Conservation (phyloP, 495 filamentous ascomycete genomes). For the Chlorociboria aeruginascens region DNA sequence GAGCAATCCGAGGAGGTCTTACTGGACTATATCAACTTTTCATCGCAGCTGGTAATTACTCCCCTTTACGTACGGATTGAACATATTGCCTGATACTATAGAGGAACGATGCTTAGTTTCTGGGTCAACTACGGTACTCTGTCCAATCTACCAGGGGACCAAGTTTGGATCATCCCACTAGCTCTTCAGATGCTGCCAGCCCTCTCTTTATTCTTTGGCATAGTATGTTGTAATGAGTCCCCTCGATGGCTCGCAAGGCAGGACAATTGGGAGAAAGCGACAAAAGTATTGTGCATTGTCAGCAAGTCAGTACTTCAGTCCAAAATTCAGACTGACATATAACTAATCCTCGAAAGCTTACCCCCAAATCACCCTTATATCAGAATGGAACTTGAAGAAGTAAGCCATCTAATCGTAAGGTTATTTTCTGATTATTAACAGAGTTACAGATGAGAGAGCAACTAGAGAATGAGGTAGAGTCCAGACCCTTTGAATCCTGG, state of each 20-base stretch:
- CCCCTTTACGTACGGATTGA: not conserved
- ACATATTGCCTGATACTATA: slow-evolving; percentile 9
- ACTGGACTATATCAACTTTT: slow-evolving; percentile 65
- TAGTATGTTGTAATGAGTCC: slow-evolving; percentile 47
- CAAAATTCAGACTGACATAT: not conserved
- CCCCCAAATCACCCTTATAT: slow-evolving; percentile 50
- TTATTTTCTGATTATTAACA: not conserved
- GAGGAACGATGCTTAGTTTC: slow-evolving; percentile 57
- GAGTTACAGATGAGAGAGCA: slow-evolving; percentile 39
- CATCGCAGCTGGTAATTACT: slow-evolving; percentile 26
- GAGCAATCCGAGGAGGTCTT: slow-evolving; percentile 57
- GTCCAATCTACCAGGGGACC: slow-evolving; percentile 34
- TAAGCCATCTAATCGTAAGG: not conserved
- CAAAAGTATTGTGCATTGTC: slow-evolving; percentile 23
- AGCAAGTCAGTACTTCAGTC: slow-evolving; percentile 9
- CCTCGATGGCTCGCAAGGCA: slow-evolving; percentile 59
- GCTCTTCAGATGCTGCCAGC: slow-evolving; percentile 56
- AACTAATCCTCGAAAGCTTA: slow-evolving; percentile 16
- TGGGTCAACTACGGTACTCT: slow-evolving; percentile 37
- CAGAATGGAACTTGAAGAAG: slow-evolving; percentile 49
- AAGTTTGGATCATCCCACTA: slow-evolving; percentile 56
- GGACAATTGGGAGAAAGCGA: slow-evolving; percentile 59
- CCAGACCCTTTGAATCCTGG: no score
- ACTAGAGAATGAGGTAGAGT: slow-evolving; percentile 53
- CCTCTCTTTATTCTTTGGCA: slow-evolving; percentile 36